Evolutionary conservation across 257 asterid genomes (phyloP).

Genomic region (Solanum verrucosum): DNA sequence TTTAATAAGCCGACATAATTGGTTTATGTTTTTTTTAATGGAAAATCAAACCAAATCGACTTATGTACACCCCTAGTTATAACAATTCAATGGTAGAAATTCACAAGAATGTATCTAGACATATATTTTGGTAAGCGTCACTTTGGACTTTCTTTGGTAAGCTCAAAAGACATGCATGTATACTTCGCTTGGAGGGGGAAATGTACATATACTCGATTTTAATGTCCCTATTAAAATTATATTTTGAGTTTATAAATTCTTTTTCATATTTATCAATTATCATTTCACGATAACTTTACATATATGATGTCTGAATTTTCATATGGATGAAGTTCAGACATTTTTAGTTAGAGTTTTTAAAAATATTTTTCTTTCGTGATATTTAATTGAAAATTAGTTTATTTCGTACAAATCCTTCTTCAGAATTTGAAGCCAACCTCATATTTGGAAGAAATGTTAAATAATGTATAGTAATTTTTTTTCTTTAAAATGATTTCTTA

Average conservation of each 20-base stretch:
- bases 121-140: neutral
- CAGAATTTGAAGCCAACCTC: neutral
- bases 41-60: too few relatives aligned
- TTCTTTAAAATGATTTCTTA: neutral
- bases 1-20: too few relatives aligned
- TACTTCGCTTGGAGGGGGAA: neutral
- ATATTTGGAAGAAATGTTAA: neutral
- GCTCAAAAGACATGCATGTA: neutral
- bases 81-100: neutral
- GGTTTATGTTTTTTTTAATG: too few relatives aligned
- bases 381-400: neutral
- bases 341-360: too few relatives aligned
- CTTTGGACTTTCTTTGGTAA: neutral
- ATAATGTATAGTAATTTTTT: neutral
- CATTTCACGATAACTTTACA: neutral
- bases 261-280: too few relatives aligned
- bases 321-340: too few relatives aligned
- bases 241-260: too few relatives aligned
- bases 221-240: neutral
- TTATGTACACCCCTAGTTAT: too few relatives aligned
- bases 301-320: neutral
- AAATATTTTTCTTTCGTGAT: neutral
- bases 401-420: neutral
- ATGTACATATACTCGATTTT: neutral
- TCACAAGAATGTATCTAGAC: neutral